A percentile compares a stretch with the other conserved stretches of the same genome.
These are phyloP conservation scores for Solanum virginianum DNA, from an alignment of 257 asterid species.

Conservation along the genomic window DNA sequence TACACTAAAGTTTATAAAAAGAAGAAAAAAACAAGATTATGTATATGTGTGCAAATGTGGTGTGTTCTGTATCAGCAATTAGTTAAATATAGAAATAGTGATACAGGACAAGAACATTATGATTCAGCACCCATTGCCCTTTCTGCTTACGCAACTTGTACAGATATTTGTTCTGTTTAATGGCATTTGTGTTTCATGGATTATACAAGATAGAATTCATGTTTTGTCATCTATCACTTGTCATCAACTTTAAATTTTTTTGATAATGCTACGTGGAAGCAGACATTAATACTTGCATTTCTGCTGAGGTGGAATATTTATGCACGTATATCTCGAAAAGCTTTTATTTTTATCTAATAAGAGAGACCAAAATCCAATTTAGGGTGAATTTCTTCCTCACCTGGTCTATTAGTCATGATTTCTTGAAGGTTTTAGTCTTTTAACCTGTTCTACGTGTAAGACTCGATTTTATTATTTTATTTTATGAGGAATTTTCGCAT, in stretches of 20 bases:
- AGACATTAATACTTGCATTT: not conserved
- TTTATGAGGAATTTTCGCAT: too few species aligned
- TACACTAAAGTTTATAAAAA: not conserved
- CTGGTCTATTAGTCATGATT: not conserved
- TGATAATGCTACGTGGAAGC: not conserved
- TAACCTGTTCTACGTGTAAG: not conserved
- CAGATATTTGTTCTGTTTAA: not conserved
- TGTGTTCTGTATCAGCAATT: constrained; percentile 1
- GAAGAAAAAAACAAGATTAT: not conserved
- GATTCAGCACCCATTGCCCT: constrained; percentile 4
- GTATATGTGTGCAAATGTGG: not conserved
- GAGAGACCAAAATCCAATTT: not conserved
- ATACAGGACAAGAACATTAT: not conserved
- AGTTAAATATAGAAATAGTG: not conserved
- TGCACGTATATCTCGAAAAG: not conserved
- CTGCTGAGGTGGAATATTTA: not conserved
- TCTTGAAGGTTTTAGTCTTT: not conserved
- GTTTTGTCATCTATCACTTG: not conserved
- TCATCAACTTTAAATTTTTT: not conserved
- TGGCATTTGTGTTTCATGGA: not conserved
- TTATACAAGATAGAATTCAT: not conserved
- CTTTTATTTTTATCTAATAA: not conserved
- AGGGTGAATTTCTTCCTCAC: not conserved
- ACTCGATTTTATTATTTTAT: not conserved
- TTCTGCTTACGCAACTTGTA: not conserved